Evolutionary conservation across 1,139 yeast genomes (phyloP).

Genomic region (Zygotorulaspora mrakii): DNA sequence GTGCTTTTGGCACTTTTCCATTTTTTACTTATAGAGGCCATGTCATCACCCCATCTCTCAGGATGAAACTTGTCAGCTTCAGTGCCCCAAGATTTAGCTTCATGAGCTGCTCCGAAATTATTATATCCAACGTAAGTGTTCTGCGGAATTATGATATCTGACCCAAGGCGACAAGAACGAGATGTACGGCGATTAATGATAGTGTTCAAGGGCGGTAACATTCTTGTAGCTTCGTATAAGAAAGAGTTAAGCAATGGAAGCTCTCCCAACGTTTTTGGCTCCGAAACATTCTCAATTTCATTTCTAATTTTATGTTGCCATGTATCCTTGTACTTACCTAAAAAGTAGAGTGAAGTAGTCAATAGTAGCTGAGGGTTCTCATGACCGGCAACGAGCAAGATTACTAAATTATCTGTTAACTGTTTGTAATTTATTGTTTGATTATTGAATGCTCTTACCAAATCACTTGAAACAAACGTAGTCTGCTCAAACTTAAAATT

Average conservation of each 20-base stretch:
- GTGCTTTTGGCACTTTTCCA: conserved; percentile 46
- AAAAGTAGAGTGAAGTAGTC: conserved; percentile 46
- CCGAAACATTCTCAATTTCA: conserved; percentile 26
- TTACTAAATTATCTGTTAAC: conserved; percentile 54
- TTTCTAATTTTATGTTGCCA: conserved; percentile 42
- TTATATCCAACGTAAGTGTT: conserved; percentile 57
- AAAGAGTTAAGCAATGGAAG: conserved; percentile 38
- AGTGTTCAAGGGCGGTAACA: conserved; percentile 58
- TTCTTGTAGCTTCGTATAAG: conserved; percentile 50
- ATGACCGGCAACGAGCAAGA: conserved; percentile 58
- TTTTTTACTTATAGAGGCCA: conserved; percentile 39
- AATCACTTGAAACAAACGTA: conserved; percentile 34
- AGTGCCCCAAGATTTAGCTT: conserved; percentile 47
- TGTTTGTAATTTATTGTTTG: conserved; percentile 45
- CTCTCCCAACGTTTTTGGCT: conserved; percentile 22
- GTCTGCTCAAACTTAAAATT: conserved; percentile 38
- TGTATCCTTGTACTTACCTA: conserved; percentile 42
- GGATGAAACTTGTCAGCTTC: conserved; percentile 50
- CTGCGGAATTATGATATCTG: conserved; percentile 47
- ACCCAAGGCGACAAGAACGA: conserved; percentile 41
- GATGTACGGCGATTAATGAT: conserved; percentile 52
- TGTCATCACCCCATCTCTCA: conserved; percentile 52
- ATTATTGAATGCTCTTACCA: conserved; percentile 41
- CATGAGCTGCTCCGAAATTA: conserved; percentile 54
- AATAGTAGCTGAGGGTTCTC: conserved; percentile 58